Evolutionary conservation across 225 moss, liverwort and hornwort genomes (phyloP), one percentile per base, ranked within the genome.

Genomic region (Pseudoscleropodium purum): DNA sequence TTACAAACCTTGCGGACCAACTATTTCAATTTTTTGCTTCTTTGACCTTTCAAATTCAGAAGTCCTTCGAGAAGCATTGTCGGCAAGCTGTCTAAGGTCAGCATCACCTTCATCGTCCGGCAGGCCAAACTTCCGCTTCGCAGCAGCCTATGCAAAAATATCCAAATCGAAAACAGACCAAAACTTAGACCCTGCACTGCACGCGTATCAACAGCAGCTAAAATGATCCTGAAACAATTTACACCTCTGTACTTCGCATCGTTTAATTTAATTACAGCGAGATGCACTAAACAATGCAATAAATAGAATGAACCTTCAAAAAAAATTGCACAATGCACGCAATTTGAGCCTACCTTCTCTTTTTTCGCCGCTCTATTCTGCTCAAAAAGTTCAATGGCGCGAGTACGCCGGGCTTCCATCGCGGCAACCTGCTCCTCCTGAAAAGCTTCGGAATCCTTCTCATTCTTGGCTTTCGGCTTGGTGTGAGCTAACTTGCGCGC

Each of bases 341-440:
- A 84, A 74, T 75, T 75, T 57, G 75, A 54, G 27, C 91, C 85
- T 72, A 99, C 99, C 92, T 93, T 91, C 85, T 97, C 97, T 87
- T 95, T 99, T 85, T 90, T 97, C 57, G 90, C 92, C 72, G 91
- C 91, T 87, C 95, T 94, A 78, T 95, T 96, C 91, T 92, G 93
- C 88, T 99, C 97, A 78, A 90, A 89, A 78, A 89, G 95, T 91
- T 94, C 97, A 79, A 96, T 77, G 31, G 96, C 97, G 36, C 95
- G 94, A 57, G 95, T 89, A 49, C 97, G 97, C 41, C 97, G 95
- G 37, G 94, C 93, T 92, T 99, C 96, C 88, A 97, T 88, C 64
- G 96, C 95, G 63, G 96, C 94, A 20, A 97, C 96, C 93, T 96
- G 97, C 87, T 94, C 94, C 79, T 95, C 97, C 89, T 93, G 94